Evolutionary conservation across 805 yeast species (phyloP), one percentile per base, ranked within the genome.

Genomic region (Yamadazyma tumulicola): DNA sequence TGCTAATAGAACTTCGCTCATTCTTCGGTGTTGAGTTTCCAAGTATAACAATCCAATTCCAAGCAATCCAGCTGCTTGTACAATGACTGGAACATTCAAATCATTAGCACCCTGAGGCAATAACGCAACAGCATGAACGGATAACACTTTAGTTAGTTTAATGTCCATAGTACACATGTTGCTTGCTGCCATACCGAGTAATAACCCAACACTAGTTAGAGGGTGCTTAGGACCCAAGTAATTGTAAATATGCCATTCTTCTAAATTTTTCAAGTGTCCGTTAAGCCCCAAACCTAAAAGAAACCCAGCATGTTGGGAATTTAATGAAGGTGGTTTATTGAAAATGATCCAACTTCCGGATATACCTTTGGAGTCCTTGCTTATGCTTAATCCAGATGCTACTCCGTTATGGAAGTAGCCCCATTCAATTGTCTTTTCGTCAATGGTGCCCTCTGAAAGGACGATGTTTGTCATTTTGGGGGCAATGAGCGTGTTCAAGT

Each of bases 211-310:
- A 55, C 95, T 85, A 0, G 95, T 85, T 26, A 74, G 74, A 3
- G 82, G 75, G 49, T 85, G 87, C 45, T 93, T 89, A 0, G 96
- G 95, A 0, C 96, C 95, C 34, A 93, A 62, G 46, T 87, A 88
- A 51, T 91, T 89, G 55, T 87, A 93, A 19, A 91, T 84, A 53
- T 89, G 96, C 97, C 97, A 93, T 55, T 93, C 96, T 50, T 91
- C 97, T 17, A 93, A 61, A 26, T 72, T 69, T 37, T 74, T 78
- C 48, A 93, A 61, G 53, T 89, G 96, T 0, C 97, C 97, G 58
- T 86, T 86, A 19, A 93, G 62, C 0, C 99, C 99, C 17, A 93
- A 64, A 0, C 97, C 98, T 13, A 87, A 60, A n/a, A 93, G 59
- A 47, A 93, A 88, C 0, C 99, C 99, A 15, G 96, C 97, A 64